phyloP scores from a whole-genome alignment of 345 rosid species.

The Noccaea bulbosa region DNA sequence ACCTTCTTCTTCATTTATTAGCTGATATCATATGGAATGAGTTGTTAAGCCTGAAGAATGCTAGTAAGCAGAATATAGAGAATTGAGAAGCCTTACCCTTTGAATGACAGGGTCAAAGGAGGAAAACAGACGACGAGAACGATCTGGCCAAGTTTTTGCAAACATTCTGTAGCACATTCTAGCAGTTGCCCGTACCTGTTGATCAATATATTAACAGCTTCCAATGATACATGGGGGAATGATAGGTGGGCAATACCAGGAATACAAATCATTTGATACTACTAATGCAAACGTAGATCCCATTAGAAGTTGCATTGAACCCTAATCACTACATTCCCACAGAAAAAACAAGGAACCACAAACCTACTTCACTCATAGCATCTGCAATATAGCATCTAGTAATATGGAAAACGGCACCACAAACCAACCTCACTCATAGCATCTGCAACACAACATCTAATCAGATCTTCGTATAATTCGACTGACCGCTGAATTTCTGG shows the following conservation, averaged over 20 bases:
- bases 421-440: slow-evolving; percentile 97
- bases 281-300: slow-evolving; percentile 22
- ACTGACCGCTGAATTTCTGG: slow-evolving; percentile 93
- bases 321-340: slow-evolving; percentile 28
- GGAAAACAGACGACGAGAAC: slow-evolving; percentile 89
- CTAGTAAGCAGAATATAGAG: slow-evolving; percentile 29
- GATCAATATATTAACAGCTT: slow-evolving; percentile 28
- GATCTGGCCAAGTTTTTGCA: slow-evolving; percentile 98
- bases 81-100: slow-evolving; percentile 62
- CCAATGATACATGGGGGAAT: slow-evolving; percentile 22
- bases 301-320: slow-evolving; percentile 22
- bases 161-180: slow-evolving; percentile 99
- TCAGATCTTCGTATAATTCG: slow-evolving; percentile 87
- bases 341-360: slow-evolving; percentile 17
- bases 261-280: slow-evolving; percentile 23
- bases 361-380: slow-evolving; percentile 83
- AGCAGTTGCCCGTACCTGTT: slow-evolving; percentile 93
- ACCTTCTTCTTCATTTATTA: slow-evolving; percentile 94
- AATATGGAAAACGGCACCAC: slow-evolving; percentile 36
- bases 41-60: slow-evolving; percentile 26
- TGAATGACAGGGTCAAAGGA: slow-evolving; percentile 97
- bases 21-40: slow-evolving; percentile 49
- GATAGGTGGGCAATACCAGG: slow-evolving; percentile 15
- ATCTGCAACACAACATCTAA: slow-evolving; percentile 91
- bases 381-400: slow-evolving; percentile 71